A percentile compares a stretch with the other conserved stretches of the same genome.
Evolutionary conservation across 345 rosid genomes (phyloP).

Genomic region (Boechera retrofracta): DNA sequence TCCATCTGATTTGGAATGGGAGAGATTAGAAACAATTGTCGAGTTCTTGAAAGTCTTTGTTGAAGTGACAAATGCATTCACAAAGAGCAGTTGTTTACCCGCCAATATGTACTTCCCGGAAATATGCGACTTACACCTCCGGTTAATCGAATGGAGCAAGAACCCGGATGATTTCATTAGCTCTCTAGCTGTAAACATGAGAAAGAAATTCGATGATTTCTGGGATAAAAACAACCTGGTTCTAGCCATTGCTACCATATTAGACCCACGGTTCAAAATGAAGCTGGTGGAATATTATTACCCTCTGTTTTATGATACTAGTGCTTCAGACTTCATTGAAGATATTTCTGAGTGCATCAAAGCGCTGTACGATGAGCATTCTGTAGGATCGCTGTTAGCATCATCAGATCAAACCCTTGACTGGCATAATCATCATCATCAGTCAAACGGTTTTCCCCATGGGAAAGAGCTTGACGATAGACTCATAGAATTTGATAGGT

Average conservation of each 20-base stretch:
- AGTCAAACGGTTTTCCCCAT: slow-evolving; percentile 30
- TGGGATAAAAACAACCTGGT: slow-evolving; percentile 76
- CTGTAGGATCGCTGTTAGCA: slow-evolving; percentile 65
- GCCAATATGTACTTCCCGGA: slow-evolving; percentile 71
- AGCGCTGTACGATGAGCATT: slow-evolving; percentile 73
- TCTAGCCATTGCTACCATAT: slow-evolving; percentile 72
- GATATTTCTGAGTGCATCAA: slow-evolving; percentile 62
- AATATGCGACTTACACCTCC: slow-evolving; percentile 68
- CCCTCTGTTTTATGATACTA: slow-evolving; percentile 60
- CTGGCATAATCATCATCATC: slow-evolving; percentile 50
- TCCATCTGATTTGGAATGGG: slow-evolving; percentile 75
- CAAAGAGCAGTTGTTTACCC: slow-evolving; percentile 55
- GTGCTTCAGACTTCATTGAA: slow-evolving; percentile 60
- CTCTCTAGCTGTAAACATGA: slow-evolving; percentile 65
- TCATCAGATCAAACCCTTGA: slow-evolving; percentile 58
- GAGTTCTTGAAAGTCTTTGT: slow-evolving; percentile 66
- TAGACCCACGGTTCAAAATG: slow-evolving; percentile 88
- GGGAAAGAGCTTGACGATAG: slow-evolving; percentile 55
- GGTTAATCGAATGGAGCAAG: slow-evolving; percentile 75
- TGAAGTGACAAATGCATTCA: slow-evolving; percentile 58
- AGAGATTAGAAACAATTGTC: slow-evolving; percentile 48
- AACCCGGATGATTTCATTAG: slow-evolving; percentile 62
- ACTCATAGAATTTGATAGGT: slow-evolving; percentile 65
- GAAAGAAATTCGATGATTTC: slow-evolving; percentile 65
- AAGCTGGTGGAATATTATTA: slow-evolving; percentile 81